phyloP scores from a whole-genome alignment of 176 grass and related monocot species.

The Echinochloa phyllopogon region DNA sequence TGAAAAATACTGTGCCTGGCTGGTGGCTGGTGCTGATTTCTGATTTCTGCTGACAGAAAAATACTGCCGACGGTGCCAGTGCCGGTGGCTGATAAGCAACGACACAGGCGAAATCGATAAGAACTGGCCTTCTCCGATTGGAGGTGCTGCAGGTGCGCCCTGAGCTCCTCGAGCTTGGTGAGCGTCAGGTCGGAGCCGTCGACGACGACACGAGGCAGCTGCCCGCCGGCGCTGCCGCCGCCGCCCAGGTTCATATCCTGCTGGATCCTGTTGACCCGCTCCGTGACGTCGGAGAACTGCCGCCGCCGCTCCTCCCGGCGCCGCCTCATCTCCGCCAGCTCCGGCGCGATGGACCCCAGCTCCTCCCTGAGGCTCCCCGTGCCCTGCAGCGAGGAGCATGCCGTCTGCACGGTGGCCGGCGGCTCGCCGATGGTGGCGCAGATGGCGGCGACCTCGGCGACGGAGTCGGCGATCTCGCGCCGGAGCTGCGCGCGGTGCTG shows the following conservation, averaged over 20 bases:
- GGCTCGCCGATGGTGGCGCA: constrained; percentile 69
- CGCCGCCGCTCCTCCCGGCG: constrained; percentile 56
- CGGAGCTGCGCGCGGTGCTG: constrained; percentile 53
- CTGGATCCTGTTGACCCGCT: constrained; percentile 49
- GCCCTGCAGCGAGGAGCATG: constrained; percentile 37
- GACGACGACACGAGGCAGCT: background rate
- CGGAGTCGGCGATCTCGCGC: constrained; percentile 57
- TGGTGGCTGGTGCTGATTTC: too few species aligned
- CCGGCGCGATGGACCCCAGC: constrained; percentile 57
- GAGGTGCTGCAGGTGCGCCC: constrained; percentile 56
- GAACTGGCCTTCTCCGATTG: constrained; percentile 67
- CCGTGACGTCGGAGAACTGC: constrained; percentile 59
- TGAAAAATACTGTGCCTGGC: too few species aligned
- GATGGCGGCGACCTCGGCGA: constrained; percentile 71
- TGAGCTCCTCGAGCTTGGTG: constrained; percentile 61
- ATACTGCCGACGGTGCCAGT: too few species aligned
- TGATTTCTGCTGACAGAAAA: too few species aligned
- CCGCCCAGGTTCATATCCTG: constrained; percentile 57
- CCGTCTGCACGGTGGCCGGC: constrained; percentile 13
- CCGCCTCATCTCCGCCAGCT: constrained; percentile 64
- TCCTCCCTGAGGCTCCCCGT: constrained; percentile 67
- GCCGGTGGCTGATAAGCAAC: too few species aligned
- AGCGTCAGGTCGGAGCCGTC: constrained; percentile 63
- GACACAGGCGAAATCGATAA: too few species aligned
- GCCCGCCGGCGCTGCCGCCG: background rate